Percentiles rank a stretch among this genome's conserved stretches.
Evolutionary conservation across 768 basidiomycete species (phyloP).

Genomic region (Brasilioporus rufonigricans): DNA sequence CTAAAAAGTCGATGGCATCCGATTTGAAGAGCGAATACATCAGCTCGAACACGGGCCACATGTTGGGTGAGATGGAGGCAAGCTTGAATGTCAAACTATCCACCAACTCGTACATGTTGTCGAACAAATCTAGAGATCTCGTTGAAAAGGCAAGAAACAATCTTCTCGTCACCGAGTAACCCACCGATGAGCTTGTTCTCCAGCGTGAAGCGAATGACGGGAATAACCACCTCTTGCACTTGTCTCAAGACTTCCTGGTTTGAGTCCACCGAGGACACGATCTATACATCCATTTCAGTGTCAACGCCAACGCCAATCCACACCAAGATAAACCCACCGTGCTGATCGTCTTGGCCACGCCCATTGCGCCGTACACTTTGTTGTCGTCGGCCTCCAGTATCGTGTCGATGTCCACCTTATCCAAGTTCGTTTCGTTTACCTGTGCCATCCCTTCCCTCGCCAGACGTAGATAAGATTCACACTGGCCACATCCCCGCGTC

Average conservation of each 20-base stretch:
- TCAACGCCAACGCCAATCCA: not conserved
- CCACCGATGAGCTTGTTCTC: conserved; percentile 74
- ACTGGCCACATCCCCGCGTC: conserved; percentile 39
- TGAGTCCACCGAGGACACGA: conserved; percentile 71
- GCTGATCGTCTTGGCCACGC: conserved; percentile 79
- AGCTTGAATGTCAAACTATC: conserved; percentile 84
- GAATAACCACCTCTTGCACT: conserved; percentile 79
- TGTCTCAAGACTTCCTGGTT: conserved; percentile 73
- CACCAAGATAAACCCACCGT: conserved; percentile 47
- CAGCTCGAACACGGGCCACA: conserved; percentile 87
- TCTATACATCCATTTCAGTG: conserved; percentile 38
- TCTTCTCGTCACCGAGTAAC: conserved; percentile 15
- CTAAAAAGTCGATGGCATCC: conserved; percentile 83
- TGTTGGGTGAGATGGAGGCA: conserved; percentile 66
- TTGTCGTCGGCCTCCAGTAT: conserved; percentile 69
- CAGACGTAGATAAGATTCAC: conserved; percentile 79
- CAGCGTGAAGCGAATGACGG: conserved; percentile 72
- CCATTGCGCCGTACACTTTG: conserved; percentile 87
- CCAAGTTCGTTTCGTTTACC: conserved; percentile 46
- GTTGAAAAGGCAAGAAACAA: not conserved
- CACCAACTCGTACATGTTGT: conserved; percentile 83
- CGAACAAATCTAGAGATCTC: conserved; percentile 63
- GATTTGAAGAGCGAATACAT: conserved; percentile 82
- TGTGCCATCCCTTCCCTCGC: conserved; percentile 62
- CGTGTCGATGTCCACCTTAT: conserved; percentile 55